These are phyloP conservation scores for Tuber borchii DNA, from an alignment of 495 filamentous ascomycete genomes.

Conservation along the genomic window DNA sequence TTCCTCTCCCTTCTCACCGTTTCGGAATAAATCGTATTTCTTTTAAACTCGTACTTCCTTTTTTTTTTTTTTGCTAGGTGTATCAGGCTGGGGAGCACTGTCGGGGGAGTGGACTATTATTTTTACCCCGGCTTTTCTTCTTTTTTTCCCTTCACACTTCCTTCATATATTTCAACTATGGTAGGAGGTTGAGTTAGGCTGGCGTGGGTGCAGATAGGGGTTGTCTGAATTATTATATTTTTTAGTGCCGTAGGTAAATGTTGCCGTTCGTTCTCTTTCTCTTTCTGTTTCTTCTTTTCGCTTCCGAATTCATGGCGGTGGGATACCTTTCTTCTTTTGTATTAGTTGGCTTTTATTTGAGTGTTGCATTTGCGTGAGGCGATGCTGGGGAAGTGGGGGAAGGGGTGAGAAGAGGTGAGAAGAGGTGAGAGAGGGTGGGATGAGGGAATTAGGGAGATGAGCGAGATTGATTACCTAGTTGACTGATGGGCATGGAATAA, in stretches of 20 bases:
- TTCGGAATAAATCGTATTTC: neutral
- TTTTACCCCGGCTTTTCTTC: neutral
- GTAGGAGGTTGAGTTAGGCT: neutral
- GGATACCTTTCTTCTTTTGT: constrained; percentile 4
- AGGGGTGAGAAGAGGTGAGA: neutral
- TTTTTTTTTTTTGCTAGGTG: neutral
- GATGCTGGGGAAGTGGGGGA: neutral
- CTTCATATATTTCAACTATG: neutral
- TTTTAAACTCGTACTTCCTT: neutral
- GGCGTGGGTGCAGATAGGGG: neutral
- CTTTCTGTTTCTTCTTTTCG: neutral
- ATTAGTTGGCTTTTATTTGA: constrained; percentile 1
- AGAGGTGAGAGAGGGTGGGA: neutral
- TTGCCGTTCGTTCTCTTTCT: neutral
- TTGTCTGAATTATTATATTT: neutral
- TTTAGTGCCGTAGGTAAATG: constrained; percentile 1
- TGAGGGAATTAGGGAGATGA: neutral
- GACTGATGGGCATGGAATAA: neutral
- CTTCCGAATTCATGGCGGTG: neutral
- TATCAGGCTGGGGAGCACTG: neutral
- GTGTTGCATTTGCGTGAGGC: neutral
- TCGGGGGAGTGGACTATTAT: neutral
- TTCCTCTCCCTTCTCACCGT: neutral
- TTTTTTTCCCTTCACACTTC: neutral
- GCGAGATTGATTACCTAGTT: constrained; percentile 6